Percentiles rank a stretch among this genome's conserved stretches.
Evolutionary conservation across 1,284 basidiomycete species (phyloP).

Genomic region (Pterulicium gracile): DNA sequence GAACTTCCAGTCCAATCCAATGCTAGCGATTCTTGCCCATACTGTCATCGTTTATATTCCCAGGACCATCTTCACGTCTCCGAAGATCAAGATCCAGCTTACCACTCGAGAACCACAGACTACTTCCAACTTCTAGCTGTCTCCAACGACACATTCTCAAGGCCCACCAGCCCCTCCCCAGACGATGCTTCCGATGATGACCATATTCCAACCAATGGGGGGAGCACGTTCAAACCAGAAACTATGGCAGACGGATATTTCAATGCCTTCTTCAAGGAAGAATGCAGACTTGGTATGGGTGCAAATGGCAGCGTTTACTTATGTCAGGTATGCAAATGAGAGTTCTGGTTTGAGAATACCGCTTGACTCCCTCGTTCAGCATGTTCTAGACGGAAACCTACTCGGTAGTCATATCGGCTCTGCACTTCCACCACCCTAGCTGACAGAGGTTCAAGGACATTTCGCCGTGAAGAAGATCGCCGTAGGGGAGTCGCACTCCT

Average conservation of each 20-base stretch:
- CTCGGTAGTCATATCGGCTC: slow-evolving; percentile 36
- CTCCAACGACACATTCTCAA: slow-evolving; percentile 52
- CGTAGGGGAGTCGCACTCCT: slow-evolving; percentile 79
- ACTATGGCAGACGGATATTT: slow-evolving; percentile 78
- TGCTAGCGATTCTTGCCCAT: slow-evolving; percentile 42
- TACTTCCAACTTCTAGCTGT: slow-evolving; percentile 67
- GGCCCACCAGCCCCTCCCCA: slow-evolving; percentile 42
- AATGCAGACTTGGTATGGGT: slow-evolving; percentile 81
- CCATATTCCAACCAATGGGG: slow-evolving; percentile 9
- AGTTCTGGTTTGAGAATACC: slow-evolving; percentile 4
- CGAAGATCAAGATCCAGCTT: slow-evolving; percentile 23
- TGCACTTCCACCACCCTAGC: background rate
- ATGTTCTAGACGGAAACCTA: slow-evolving; percentile 70
- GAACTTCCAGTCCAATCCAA: slow-evolving; percentile 9
- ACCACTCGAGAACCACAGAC: slow-evolving; percentile 46
- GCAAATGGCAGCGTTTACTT: slow-evolving; percentile 85
- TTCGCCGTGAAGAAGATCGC: slow-evolving; percentile 96
- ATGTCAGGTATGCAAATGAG: slow-evolving; percentile 66
- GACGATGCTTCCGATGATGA: slow-evolving; percentile 9
- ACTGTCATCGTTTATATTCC: slow-evolving; percentile 41
- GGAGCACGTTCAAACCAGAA: slow-evolving; percentile 40
- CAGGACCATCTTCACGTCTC: slow-evolving; percentile 7
- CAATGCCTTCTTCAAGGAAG: slow-evolving; percentile 82
- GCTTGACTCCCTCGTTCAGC: slow-evolving; percentile 41
- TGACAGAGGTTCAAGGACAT: slow-evolving; percentile 34